These are phyloP conservation scores for Planoprotostelium fungivorum DNA, from an alignment of 78 protist genomes.

Conservation along the genomic window DNA sequence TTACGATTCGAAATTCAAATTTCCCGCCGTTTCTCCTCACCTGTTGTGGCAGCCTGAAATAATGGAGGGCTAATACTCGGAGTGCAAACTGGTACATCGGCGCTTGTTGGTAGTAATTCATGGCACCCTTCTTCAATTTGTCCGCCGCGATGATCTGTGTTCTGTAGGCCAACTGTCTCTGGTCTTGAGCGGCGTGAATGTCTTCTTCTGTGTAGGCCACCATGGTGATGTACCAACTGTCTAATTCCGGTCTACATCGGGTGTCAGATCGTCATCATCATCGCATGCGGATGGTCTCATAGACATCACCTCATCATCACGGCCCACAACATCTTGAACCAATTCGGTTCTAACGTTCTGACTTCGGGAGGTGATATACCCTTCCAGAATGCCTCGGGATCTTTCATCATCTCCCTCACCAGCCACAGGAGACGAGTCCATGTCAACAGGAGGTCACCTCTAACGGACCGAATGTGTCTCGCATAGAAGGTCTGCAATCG, in stretches of 20 bases:
- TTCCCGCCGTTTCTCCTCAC: neutral
- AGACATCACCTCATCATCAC: neutral
- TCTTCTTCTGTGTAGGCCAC: neutral
- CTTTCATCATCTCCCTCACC: neutral
- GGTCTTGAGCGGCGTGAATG: neutral
- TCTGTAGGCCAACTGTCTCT: neutral
- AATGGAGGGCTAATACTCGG: neutral
- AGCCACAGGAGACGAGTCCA: neutral
- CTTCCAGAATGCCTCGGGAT: neutral
- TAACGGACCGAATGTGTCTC: neutral
- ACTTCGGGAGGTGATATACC: neutral
- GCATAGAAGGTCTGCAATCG: too few species aligned
- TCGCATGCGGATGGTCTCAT: too few species aligned
- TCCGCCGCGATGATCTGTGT: neutral
- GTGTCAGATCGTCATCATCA: neutral
- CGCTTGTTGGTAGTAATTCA: neutral
- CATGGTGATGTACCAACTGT: neutral
- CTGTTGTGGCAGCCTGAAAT: neutral
- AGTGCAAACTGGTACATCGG: neutral
- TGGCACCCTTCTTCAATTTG: neutral
- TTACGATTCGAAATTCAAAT: too few species aligned
- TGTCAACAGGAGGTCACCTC: neutral
- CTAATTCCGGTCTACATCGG: neutral
- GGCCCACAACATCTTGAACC: neutral
- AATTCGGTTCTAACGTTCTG: neutral